Base-by-base conservation (phyloP, 352 stramenopile species). In the Plasmopara muralis region DNA sequence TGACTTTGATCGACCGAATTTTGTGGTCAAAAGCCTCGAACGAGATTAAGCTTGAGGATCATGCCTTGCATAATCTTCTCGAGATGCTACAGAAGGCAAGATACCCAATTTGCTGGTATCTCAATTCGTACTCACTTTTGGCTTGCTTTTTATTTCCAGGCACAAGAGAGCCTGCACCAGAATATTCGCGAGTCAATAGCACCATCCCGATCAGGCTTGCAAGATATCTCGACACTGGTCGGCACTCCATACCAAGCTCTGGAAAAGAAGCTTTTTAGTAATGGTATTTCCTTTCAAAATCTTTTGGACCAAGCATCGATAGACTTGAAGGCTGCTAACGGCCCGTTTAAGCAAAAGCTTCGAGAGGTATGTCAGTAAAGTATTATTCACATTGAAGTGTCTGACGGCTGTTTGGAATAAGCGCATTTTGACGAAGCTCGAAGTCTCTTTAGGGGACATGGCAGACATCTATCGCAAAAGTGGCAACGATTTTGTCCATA, bases 381-480 rank as follows among this genome's bases (percentile, higher is more conserved):
- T 35, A 25, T n/a, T n/a, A 41, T 41, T 6, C 37, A 15, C 37
- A 16, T 5, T 44, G 5, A 29, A 25, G 9, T 30, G 16, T 14
- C 9, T 48, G 4, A 4, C 0, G 16, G 14, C 5, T 47, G 18
- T 56, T 16, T 28, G 38, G 20, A 9, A 39, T 1, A n/a, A 80
- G 68, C 60, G 57, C 13, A 43, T 68, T 55, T 53, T 77, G 6
- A 81, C 68, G 6, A 60, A 74, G 8, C 55, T 77, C 6, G 70
- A 81, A 41, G 68, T 81, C 10, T 55, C 53, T 16, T 53, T 81
- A 0, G 70, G 70, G 0, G 70, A 81, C 9, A 43, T 66, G 28
- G 55, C 67, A 15, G 68, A 76, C 28, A 50, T 31, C 9, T 60
- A 66, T 31, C 63, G 77, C 15, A 38, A 66, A 33, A 20, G 50